phyloP scores from a whole-genome alignment of 2,329 filamentous ascomycete species.

The Thielaviopsis punctulata region DNA sequence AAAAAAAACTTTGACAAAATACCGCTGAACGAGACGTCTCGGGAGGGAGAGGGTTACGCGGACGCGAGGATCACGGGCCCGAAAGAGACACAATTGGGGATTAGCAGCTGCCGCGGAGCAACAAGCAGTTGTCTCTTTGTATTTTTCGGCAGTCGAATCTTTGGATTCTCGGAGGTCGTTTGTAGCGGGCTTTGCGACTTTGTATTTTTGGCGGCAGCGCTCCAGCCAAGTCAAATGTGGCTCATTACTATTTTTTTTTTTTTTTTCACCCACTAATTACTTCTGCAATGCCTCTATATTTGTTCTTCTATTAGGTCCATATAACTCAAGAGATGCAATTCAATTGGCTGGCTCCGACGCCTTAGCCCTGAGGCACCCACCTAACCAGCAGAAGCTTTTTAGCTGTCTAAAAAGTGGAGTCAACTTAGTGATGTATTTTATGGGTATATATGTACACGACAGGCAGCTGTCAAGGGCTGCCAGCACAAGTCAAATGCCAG shows the following conservation, averaged over 20 bases:
- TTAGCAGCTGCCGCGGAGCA: neutral
- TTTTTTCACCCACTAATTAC: no score
- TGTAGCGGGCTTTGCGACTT: no score
- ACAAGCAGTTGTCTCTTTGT: neutral
- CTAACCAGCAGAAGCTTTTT: neutral
- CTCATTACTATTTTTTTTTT: neutral
- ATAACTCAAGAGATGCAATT: neutral
- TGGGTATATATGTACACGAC: neutral
- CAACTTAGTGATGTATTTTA: no score
- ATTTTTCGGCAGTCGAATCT: neutral
- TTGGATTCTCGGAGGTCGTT: neutral
- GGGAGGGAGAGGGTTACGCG: neutral
- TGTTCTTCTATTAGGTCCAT: neutral
- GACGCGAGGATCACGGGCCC: neutral
- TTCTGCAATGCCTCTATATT: neutral
- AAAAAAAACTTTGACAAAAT: neutral
- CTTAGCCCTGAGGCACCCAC: neutral
- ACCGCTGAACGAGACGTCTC: neutral
- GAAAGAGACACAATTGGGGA: neutral
- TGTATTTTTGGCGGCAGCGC: no score
- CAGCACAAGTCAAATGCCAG: neutral
- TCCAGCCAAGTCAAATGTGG: neutral
- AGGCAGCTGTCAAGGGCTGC: neutral
- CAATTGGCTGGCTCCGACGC: neutral
- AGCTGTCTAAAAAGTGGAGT: neutral